A percentile compares a stretch with the other conserved stretches of the same genome.
Evolutionary conservation across 768 basidiomycete genomes (phyloP).

Genomic region (Hysterangium stoloniferum): DNA sequence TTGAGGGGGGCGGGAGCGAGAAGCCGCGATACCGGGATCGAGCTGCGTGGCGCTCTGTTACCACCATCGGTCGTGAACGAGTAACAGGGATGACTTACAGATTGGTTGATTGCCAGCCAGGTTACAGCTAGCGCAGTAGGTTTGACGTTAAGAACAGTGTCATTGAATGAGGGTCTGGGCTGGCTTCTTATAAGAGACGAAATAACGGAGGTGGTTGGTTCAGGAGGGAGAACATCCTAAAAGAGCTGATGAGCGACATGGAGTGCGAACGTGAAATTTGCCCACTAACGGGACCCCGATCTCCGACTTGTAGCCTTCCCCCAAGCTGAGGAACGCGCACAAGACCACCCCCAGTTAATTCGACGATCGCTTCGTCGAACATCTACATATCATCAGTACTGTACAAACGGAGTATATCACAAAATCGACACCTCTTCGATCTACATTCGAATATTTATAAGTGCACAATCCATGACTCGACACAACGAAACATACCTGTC

Average conservation of each 20-base stretch:
- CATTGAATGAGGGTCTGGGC: conserved; percentile 35
- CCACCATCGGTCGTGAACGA: conserved; percentile 1
- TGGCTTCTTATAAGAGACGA: conserved; percentile 26
- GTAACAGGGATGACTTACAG: conserved; percentile 35
- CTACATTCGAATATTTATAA: conserved; percentile 26
- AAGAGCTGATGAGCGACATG: conserved; percentile 9
- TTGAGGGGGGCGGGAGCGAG: conserved; percentile 55
- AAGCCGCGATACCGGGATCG: conserved; percentile 44
- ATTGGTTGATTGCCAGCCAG: conserved; percentile 87
- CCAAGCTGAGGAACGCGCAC: conserved; percentile 71
- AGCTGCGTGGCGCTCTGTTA: conserved; percentile 38
- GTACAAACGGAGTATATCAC: background rate
- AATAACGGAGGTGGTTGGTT: conserved; percentile 7
- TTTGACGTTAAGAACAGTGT: conserved; percentile 63
- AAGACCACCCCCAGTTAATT: conserved; percentile 56
- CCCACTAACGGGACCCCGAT: conserved; percentile 57
- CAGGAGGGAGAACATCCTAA: conserved; percentile 61
- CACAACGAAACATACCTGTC: conserved; percentile 49
- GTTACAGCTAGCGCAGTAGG: conserved; percentile 74
- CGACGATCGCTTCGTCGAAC: conserved; percentile 74
- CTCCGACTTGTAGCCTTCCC: conserved; percentile 67
- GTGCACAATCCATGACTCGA: background rate
- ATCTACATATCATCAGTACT: conserved; percentile 39
- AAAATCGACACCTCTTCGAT: conserved; percentile 62
- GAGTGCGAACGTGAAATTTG: background rate